These are phyloP conservation scores for Fusarium denticulatum DNA, from an alignment of 2,329 filamentous ascomycete species.

Conservation along the genomic window DNA sequence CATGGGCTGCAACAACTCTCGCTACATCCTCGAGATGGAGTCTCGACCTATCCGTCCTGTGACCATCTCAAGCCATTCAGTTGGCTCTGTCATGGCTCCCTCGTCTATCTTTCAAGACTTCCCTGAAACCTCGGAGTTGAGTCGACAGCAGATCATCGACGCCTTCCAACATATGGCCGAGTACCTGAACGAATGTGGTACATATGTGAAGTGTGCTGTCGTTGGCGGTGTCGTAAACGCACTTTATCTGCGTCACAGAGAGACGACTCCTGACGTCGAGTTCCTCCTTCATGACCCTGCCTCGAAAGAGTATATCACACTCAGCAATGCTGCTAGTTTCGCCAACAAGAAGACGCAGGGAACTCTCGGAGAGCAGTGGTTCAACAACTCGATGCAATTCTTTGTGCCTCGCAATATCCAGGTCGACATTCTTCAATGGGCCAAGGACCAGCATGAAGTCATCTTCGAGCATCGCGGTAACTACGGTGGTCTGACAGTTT, in stretches of 20 bases:
- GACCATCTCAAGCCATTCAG: constrained; percentile 30
- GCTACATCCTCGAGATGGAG: constrained; percentile 30
- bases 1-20: constrained; percentile 36
- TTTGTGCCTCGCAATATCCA: constrained; percentile 29
- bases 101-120: constrained; percentile 31
- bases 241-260: constrained; percentile 29
- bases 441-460: constrained; percentile 22
- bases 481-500: constrained; percentile 27
- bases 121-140: constrained; percentile 20
- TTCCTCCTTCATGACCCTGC: constrained; percentile 29
- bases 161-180: constrained; percentile 37
- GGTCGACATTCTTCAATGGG: constrained; percentile 13
- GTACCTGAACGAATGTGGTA: constrained; percentile 30
- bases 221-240: constrained; percentile 39
- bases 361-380: constrained; percentile 34
- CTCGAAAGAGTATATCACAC: constrained; percentile 12
- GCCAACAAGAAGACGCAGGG: constrained; percentile 27
- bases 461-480: constrained; percentile 31
- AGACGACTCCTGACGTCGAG: constrained; percentile 36
- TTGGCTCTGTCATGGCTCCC: constrained; percentile 27
- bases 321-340: constrained; percentile 32
- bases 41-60: constrained; percentile 30
- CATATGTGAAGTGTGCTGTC: constrained; percentile 17
- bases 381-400: constrained; percentile 39
- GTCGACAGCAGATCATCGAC: constrained; percentile 15